Conservation (phyloP, 345 rosid genomes). For the Lepidium africanum region DNA sequence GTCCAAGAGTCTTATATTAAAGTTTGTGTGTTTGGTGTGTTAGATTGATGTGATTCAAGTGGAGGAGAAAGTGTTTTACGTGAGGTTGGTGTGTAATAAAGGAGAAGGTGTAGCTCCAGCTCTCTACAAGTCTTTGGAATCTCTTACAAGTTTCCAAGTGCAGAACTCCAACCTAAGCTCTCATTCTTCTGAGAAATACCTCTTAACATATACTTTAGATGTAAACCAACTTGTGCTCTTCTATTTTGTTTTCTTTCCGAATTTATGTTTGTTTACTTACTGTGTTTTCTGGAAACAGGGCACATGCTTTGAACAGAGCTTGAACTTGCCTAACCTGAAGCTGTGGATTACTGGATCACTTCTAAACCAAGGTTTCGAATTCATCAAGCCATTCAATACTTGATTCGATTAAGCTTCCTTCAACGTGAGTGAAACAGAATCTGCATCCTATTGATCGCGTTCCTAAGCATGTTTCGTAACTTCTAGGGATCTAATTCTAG, state of each 20-base stretch:
- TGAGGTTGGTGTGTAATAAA: slow-evolving; percentile 48
- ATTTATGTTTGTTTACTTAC: not conserved
- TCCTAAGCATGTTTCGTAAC: not conserved
- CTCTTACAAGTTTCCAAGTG: slow-evolving; percentile 52
- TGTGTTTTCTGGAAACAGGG: slow-evolving; percentile 30
- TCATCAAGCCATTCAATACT: slow-evolving; percentile 20
- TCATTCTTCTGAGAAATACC: slow-evolving; percentile 36
- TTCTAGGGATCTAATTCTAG: not conserved
- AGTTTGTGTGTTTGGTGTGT: not conserved
- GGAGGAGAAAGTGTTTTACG: slow-evolving; percentile 62
- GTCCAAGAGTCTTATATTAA: not conserved
- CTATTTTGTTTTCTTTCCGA: not conserved
- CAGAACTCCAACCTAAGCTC: slow-evolving; percentile 65
- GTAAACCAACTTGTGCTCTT: slow-evolving; percentile 25
- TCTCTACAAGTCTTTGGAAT: slow-evolving; percentile 70
- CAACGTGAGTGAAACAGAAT: not conserved
- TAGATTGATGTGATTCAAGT: slow-evolving; percentile 74
- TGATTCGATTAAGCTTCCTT: not conserved
- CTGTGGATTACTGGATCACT: slow-evolving; percentile 67
- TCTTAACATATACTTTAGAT: slow-evolving; percentile 50
- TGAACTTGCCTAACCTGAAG: slow-evolving; percentile 58
- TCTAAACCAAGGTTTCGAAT: slow-evolving; percentile 74
- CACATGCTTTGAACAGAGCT: slow-evolving; percentile 36
- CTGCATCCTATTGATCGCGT: not conserved
- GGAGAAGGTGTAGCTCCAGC: slow-evolving; percentile 57